Base-by-base conservation (phyloP, 176 grass and related monocot genomes). In the Bonia amplexicaulis region DNA sequence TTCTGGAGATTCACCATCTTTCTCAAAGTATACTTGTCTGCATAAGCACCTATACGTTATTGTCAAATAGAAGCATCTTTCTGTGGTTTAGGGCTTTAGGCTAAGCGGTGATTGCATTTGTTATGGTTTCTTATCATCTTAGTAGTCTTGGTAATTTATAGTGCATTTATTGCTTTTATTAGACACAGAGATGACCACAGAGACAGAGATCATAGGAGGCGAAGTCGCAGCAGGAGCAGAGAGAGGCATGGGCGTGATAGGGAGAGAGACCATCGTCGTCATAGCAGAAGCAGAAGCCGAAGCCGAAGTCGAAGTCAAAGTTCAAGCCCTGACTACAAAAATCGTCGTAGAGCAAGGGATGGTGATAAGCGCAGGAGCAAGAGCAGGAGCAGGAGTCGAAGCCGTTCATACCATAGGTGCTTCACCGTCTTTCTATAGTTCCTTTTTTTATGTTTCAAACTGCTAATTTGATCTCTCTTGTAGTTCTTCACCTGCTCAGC, bases 401-500 rank as follows among this genome's bases (percentile, higher is more conserved):
- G 89, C 68, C n/a, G 16, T n/a, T 90, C 89, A 69, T 79, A 87
- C 75, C 67, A 90, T 79, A 83, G 89, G 89, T 90, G 47, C 73
- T 82, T 86, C n/a, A 66, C 33, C 4, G 19, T 45, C 26, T 51
- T n/a, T 59, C 1, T 6, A 25, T 64, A 47, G 20, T 27, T 71
- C 2, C 11, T 42, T 64, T 78, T 22, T 40, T 69, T 62, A 61
- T 78, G 42, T 73, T 87, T 23, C 14, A 12, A 74, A 23, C n/a
- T 52, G 65, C 23, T 80, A 53, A 85, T 54, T 73, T 84, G 42
- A 41, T 48, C 16, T 67, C 5, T 67, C 67, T 71, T 48, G 15
- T 74, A 98, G 93, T 90, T 85, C 74, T 46, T 98, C 95, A 51
- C 92, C 95, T 81, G 51, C 35, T 68, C 87, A 84, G 39, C 79